Base-by-base conservation (phyloP, 2,329 filamentous ascomycete genomes). In the Ceratocystis alfenasii region DNA sequence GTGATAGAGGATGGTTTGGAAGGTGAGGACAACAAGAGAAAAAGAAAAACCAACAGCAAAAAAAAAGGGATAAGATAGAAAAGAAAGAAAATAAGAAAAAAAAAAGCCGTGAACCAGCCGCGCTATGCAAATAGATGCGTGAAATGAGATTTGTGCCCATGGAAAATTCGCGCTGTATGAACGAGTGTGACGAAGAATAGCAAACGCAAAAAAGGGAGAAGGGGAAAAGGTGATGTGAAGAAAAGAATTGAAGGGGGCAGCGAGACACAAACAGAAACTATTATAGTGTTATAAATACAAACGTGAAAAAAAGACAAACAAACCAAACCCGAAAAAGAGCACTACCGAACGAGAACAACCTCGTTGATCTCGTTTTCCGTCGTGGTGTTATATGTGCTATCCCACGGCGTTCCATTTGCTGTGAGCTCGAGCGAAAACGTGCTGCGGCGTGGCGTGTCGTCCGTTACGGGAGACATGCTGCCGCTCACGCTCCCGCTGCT, bases 401-500 rank as follows among this genome's bases (percentile, higher is more conserved):
- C 76, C 76, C 77, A 79, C 55, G 74, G 68, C 17, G 76, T 74
- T 36, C 74, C 73, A 10, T 77, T 72, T 15, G 73, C 72, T 4
- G 73, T 73, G 70, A 76, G 70, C 60, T 76, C 77, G 70, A 74
- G 70, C 5, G 63, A 68, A 48, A 69, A 65, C 20, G 65, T 65
- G 45, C 66, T 67, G 12, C 67, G 46, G 5, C 68, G 59, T 46
- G 72, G 69, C 2, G 74, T 74, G 5, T 79, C 77, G 62, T 80
- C 79, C 0, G 79, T 79, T 6, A 78, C 75, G 6, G 80, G 80
- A 70, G 79, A 81, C 67, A 81, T 70, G n/a, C 78, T 77, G 22
- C 78, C 79, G 69, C 78, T 80, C 61, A 77, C 77, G 64, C 78
- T 79, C 41, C 72, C 72, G 45, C 74, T 75, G 55, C 73, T 73